These are phyloP conservation scores for Calocybe indica DNA, from an alignment of 768 basidiomycete genomes.

Conservation along the genomic window DNA sequence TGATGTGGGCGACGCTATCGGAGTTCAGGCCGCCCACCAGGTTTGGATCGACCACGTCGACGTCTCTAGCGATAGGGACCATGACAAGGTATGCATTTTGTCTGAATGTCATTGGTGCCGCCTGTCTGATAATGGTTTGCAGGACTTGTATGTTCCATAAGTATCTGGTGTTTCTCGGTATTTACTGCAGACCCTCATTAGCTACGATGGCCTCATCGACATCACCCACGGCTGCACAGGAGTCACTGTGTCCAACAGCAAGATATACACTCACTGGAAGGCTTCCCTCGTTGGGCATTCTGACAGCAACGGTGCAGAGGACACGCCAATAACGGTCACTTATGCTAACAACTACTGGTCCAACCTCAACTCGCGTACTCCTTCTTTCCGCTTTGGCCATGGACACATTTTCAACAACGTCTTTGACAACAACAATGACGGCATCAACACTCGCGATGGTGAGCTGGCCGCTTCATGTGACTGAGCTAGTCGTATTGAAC, in stretches of 20 bases:
- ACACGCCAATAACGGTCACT: conserved; percentile 34
- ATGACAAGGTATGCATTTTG: conserved; percentile 29
- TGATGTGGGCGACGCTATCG: conserved; percentile 37
- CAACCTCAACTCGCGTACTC: conserved; percentile 39
- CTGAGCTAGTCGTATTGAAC: no score
- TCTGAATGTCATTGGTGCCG: neutral
- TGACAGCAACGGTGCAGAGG: conserved; percentile 33
- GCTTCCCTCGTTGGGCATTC: conserved; percentile 37
- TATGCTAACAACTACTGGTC: conserved; percentile 36
- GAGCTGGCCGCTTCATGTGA: neutral
- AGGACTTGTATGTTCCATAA: conserved; percentile 22
- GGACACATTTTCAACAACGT: conserved; percentile 42
- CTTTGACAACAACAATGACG: conserved; percentile 36
- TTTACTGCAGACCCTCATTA: conserved; percentile 7
- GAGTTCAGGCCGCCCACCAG: conserved; percentile 30
- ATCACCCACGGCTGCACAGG: conserved; percentile 38
- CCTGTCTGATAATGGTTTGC: neutral
- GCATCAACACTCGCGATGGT: conserved; percentile 38
- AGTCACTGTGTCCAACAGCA: conserved; percentile 35
- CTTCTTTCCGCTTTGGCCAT: conserved; percentile 39
- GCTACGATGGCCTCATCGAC: conserved; percentile 41
- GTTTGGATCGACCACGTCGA: conserved; percentile 43
- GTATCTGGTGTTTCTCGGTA: neutral
- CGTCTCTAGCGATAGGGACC: conserved; percentile 37
- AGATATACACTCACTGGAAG: conserved; percentile 42